Evolutionary conservation across 2,329 filamentous ascomycete species (phyloP), one percentile per base, ranked within the genome.

Genomic region (Fusarium sp.): DNA sequence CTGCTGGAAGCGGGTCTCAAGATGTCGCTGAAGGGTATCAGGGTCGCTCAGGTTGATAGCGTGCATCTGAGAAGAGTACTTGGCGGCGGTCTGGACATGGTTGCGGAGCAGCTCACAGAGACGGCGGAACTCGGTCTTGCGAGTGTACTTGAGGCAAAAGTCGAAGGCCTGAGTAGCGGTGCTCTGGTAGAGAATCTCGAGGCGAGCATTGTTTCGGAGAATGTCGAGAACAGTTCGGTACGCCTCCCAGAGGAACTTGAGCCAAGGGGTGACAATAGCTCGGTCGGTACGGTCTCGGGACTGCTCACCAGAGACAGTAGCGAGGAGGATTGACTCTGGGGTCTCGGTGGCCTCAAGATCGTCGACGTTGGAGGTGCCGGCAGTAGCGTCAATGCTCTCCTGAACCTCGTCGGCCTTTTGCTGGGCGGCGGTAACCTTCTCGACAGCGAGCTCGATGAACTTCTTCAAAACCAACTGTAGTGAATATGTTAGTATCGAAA

Each of bases 181-280:
- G 80, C 91, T 94, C 88, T 99, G 96, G 83, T 99, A 99, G 84
- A 98, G 95, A 59, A 97, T 89, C 84, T 99, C 96, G 57, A 99
- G 88, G 61, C 96, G 91, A 58, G 96, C 95, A 85, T 99, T 99
- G 87, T 99, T 99, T 85, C 97, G 94, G 76, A 99, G 89, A 76
- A 99, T 99, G 76, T 99, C 96, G 76, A 99, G 88, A 39, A 99
- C 96, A 36, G 96, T 99, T 66, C 96, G 92, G 85, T 99, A 99
- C 17, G 96, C 97, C 85, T 99, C 96, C 96, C 96, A 99, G 67
- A 99, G 86, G 78, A 99, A 99, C 85, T 99, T 99, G 76, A 99
- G 88, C 96, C 96, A 99, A 62, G 96, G 96, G 26, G 96, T 99
- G 62, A 99, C 96, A 75, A 99, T 96, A 77, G 96, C 96, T 75